These are phyloP conservation scores for Lactarius evosmus DNA, from an alignment of 768 basidiomycete species.

Conservation along the genomic window DNA sequence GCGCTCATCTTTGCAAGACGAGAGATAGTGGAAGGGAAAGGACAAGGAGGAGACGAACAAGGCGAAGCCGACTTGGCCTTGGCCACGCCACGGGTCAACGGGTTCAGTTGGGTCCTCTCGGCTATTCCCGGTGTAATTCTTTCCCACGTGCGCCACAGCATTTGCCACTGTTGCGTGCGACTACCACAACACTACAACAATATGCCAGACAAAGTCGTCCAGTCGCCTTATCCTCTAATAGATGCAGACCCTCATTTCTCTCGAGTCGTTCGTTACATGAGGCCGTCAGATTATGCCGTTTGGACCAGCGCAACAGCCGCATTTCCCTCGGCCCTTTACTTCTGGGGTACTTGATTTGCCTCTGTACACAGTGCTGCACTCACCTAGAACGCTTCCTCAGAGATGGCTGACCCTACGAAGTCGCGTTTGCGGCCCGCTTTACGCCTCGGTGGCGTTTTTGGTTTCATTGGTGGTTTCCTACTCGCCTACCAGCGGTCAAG, in stretches of 20 bases:
- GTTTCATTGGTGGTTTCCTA: constrained; percentile 88
- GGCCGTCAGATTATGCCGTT: constrained; percentile 79
- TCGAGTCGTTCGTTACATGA: constrained; percentile 86
- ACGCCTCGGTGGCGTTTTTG: constrained; percentile 67
- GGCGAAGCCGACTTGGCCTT: background rate
- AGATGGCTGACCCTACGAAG: constrained; percentile 45
- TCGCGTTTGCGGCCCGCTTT: constrained; percentile 40
- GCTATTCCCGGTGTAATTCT: constrained; percentile 15
- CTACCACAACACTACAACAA: constrained; percentile 17
- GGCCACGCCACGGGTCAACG: constrained; percentile 13
- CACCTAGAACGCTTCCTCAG: constrained; percentile 34
- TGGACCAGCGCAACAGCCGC: constrained; percentile 81
- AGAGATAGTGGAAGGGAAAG: background rate
- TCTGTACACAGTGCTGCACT: constrained; percentile 28
- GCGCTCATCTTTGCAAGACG: constrained; percentile 49
- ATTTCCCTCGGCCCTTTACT: constrained; percentile 76
- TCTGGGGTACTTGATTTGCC: constrained; percentile 57
- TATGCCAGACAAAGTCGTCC: constrained; percentile 53
- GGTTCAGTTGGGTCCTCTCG: constrained; percentile 9
- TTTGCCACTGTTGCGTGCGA: background rate
- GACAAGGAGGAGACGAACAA: constrained; percentile 5
- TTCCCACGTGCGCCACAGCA: constrained; percentile 21
- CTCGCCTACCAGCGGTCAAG: constrained; percentile 89
- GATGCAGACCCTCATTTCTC: constrained; percentile 88
- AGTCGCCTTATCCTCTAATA: constrained; percentile 83